Evolutionary conservation across 1,139 yeast species (phyloP), one percentile per base, ranked within the genome.

Genomic region (Eremothecium coryli): DNA sequence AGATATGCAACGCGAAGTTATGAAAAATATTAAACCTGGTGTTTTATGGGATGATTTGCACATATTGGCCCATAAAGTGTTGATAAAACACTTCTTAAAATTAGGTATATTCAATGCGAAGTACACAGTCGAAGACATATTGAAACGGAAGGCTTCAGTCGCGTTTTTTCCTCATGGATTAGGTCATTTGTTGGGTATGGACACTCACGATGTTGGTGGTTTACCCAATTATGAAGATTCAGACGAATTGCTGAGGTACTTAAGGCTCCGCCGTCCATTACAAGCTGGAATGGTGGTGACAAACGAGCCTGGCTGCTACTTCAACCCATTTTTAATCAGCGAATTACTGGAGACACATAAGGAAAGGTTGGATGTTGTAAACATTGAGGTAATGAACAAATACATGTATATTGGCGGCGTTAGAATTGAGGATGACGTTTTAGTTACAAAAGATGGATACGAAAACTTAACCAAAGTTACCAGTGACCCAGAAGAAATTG

Each of bases 141-240:
- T 73, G 40, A 68, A 72, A 2, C 71, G 93, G 30, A 71, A 76
- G 40, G 74, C 79, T 6, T 75, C 93, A 4, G 81, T 77, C 10
- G 71, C 81, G 17, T 90, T 90, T 61, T 84, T 78, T 60, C 97
- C 97, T 2, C 98, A 90, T 53, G 98, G 98, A 0, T 64, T 90
- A 43, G 98, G 98, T 9, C 98, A 90, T 54, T 65, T 85, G 52
- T 62, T 90, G 34, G 98, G 98, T 22, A 71, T 90, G 80, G 96
- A 88, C 55, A 85, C 95, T 8, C 98, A 90, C 58, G 98, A 90
- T 59, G 93, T 85, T 32, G 97, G 85, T 30, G 97, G 97, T 2
- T 55, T 68, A 42, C 76, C 97, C 15, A 76, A 90, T 59, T 86
- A 86, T 56, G 73, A 76, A 2, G 97, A 90, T 54, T 70, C 81